A percentile compares a stretch with the other conserved stretches of the same genome.
Conservation (phyloP, 768 basidiomycete species). For the Sistotremastrum niveocremeum region DNA sequence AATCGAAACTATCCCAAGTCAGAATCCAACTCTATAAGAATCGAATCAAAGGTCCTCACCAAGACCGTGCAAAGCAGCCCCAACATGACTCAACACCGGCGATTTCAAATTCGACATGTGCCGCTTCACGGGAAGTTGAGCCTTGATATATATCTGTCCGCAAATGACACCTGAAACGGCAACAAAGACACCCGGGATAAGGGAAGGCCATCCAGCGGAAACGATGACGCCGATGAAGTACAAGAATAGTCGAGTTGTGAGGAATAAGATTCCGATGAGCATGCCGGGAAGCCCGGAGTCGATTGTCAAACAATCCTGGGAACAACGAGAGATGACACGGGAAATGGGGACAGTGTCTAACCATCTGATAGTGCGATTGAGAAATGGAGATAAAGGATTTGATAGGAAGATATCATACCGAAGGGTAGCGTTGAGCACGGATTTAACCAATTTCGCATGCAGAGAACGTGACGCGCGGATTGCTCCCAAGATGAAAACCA, state of each 20-base stretch:
- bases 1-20: conserved; percentile 22
- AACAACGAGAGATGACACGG: conserved; percentile 19
- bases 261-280: background rate
- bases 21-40: too few species aligned
- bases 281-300: background rate
- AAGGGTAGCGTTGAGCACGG: conserved; percentile 4
- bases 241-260: background rate
- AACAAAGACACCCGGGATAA: conserved; percentile 7
- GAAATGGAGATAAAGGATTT: too few species aligned
- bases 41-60: background rate
- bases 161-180: conserved; percentile 16
- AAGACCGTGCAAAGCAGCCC: conserved; percentile 3
- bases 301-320: conserved; percentile 17
- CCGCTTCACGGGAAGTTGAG: conserved; percentile 23
- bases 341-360: conserved; percentile 21
- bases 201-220: background rate
- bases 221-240: conserved; percentile 2
- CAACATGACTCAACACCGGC: conserved; percentile 14
- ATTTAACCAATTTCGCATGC: conserved; percentile 1
- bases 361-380: conserved; percentile 14
- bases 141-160: conserved; percentile 23
- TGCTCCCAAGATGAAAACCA: conserved; percentile 1
- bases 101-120: conserved; percentile 21
- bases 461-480: conserved; percentile 4
- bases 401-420: conserved; percentile 10